phyloP scores from a whole-genome alignment of 2,329 filamentous ascomycete genomes.

The Thelonectria discophora region DNA sequence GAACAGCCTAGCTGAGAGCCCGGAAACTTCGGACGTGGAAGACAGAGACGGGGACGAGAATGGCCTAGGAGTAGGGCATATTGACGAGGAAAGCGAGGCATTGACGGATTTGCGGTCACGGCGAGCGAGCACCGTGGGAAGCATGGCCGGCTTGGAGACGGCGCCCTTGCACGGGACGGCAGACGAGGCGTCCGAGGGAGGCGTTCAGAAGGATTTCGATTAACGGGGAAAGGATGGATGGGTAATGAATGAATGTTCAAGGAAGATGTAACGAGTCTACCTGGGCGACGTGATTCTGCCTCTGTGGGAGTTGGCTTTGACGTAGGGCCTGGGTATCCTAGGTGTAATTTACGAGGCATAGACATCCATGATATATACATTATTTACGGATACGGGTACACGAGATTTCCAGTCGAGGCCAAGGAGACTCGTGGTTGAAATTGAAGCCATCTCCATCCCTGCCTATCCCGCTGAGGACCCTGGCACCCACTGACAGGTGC shows the following conservation, averaged over 20 bases:
- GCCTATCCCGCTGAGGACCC: no score
- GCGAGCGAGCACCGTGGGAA: conserved; percentile 64
- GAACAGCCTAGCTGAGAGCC: conserved; percentile 57
- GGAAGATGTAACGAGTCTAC: conserved; percentile 16
- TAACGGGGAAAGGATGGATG: conserved; percentile 38
- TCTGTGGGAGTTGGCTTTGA: no score
- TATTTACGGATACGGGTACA: no score
- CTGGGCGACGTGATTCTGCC: not conserved
- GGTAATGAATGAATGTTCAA: conserved; percentile 3
- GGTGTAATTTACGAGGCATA: no score
- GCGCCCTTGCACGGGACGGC: conserved; percentile 53
- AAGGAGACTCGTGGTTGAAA: no score
- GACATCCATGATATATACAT: no score
- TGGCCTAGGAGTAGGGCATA: conserved; percentile 50
- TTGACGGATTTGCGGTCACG: conserved; percentile 60
- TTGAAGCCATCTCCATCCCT: no score
- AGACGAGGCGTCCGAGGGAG: conserved; percentile 33
- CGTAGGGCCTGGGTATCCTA: no score
- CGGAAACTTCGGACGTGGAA: conserved; percentile 48
- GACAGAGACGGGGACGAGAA: conserved; percentile 52
- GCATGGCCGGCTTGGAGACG: conserved; percentile 58
- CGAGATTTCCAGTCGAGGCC: no score
- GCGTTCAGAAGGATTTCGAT: conserved; percentile 55
- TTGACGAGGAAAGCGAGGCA: conserved; percentile 65
- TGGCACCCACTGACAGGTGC: no score